Percentiles rank a stretch among this genome's conserved stretches.
These are phyloP conservation scores for Peronospora destructor DNA, from an alignment of 352 stramenopile species.

Conservation along the genomic window DNA sequence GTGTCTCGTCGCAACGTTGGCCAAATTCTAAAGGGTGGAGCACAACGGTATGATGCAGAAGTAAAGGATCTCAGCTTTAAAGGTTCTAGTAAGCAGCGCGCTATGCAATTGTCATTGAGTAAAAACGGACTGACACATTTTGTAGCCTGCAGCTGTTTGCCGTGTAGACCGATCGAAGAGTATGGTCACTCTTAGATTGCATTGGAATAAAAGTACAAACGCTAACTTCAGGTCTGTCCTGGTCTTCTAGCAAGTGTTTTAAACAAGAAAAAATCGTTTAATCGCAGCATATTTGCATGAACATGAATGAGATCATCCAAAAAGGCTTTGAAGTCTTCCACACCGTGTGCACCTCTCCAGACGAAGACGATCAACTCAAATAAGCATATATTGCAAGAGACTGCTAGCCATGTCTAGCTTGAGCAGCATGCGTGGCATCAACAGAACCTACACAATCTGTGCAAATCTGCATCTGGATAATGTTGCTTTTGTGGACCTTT, in stretches of 20 bases:
- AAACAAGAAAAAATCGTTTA: conserved; percentile 1
- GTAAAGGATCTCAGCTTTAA: conserved; percentile 43
- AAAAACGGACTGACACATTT: conserved; percentile 58
- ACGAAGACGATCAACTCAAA: conserved; percentile 34
- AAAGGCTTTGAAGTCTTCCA: conserved; percentile 42
- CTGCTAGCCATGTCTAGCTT: conserved; percentile 18
- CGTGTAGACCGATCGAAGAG: conserved; percentile 56
- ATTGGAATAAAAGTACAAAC: conserved; percentile 68
- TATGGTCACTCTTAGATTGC: conserved; percentile 66
- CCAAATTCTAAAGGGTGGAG: too few relatives aligned
- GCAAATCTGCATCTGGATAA: too few relatives aligned
- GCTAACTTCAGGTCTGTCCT: conserved; percentile 47
- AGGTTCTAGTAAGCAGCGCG: conserved; percentile 42
- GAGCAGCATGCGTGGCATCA: conserved; percentile 19
- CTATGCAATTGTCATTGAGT: conserved; percentile 34
- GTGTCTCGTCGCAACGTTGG: too few relatives aligned
- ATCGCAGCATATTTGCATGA: background rate
- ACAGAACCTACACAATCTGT: conserved; percentile 59
- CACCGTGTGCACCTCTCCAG: conserved; percentile 39
- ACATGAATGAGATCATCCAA: conserved; percentile 21
- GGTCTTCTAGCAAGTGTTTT: conserved; percentile 36
- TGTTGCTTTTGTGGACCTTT: conserved; percentile 25
- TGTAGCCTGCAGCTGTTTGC: conserved; percentile 46
- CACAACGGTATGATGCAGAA: conserved; percentile 35
- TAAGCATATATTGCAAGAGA: conserved; percentile 55